phyloP scores from a whole-genome alignment of 164 flowering plant species.

The Kalanchoe fedtschenkoi region DNA sequence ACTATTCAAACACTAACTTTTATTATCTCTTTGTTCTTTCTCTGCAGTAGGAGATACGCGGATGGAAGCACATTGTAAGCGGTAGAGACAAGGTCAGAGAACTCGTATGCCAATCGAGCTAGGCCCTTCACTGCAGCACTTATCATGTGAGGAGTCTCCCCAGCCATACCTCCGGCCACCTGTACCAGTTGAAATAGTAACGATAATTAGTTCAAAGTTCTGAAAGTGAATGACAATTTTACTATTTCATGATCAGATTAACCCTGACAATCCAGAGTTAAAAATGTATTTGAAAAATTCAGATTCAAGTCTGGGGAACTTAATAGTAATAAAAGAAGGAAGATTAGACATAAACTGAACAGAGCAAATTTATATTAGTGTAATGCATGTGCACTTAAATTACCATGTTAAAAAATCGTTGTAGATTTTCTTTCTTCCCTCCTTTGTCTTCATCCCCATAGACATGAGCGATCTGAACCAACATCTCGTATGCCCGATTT shows the following conservation, averaged over 20 bases:
- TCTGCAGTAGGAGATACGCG: slow-evolving; percentile 60
- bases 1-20: slow-evolving; percentile 48
- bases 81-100: slow-evolving; percentile 68
- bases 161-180: slow-evolving; percentile 89
- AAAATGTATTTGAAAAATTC: too few species aligned
- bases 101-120: slow-evolving; percentile 97
- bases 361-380: not conserved
- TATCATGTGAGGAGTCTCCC: slow-evolving; percentile 93
- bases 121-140: slow-evolving; percentile 92
- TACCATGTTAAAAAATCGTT: slow-evolving; percentile 75
- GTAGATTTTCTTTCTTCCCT: slow-evolving; percentile 61
- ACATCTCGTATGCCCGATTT: slow-evolving; percentile 87
- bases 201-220: not conserved
- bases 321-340: not conserved
- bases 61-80: slow-evolving; percentile 74
- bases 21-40: slow-evolving; percentile 77
- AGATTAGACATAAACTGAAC: not conserved
- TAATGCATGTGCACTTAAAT: not conserved
- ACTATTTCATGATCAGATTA: too few species aligned
- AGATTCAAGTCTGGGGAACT: not conserved
- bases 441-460: slow-evolving; percentile 79
- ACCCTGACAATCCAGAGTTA: too few species aligned
- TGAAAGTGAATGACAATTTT: slow-evolving; percentile 3
- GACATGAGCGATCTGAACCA: slow-evolving; percentile 90
- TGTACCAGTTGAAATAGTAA: slow-evolving; percentile 13